phyloP scores from a whole-genome alignment of 495 filamentous ascomycete genomes.

The Hypoxylon lienhwacheense region DNA sequence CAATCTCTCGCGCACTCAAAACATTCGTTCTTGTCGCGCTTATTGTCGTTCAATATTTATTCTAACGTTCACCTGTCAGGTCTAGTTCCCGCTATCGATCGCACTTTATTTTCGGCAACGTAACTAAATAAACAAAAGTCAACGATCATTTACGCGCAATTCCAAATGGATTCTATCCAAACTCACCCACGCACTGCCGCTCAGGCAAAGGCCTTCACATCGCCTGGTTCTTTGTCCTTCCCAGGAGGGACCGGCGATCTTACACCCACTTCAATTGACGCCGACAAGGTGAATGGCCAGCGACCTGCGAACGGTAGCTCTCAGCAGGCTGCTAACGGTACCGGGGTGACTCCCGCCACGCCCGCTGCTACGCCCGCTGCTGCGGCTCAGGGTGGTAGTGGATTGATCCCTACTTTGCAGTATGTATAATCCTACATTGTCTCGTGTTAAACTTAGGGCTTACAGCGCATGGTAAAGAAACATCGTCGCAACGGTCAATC shows the following conservation, averaged over 20 bases:
- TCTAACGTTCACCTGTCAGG: too few species aligned
- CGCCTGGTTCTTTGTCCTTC: conserved; percentile 85
- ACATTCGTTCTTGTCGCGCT: too few species aligned
- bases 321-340: conserved; percentile 63
- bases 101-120: too few species aligned
- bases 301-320: conserved; percentile 55
- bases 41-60: too few species aligned
- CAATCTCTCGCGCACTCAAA: too few species aligned
- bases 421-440: conserved; percentile 65
- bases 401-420: conserved; percentile 97
- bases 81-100: too few species aligned
- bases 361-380: conserved; percentile 91
- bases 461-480: conserved; percentile 79
- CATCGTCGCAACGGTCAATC: conserved; percentile 99
- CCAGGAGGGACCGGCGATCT: conserved; percentile 80
- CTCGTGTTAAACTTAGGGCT: conserved; percentile 51
- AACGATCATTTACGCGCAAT: conserved; percentile 13
- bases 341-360: conserved; percentile 91
- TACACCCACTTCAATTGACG: conserved; percentile 62
- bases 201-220: conserved; percentile 90
- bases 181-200: conserved; percentile 84
- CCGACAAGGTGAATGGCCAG: conserved; percentile 56
- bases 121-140: conserved; percentile 3
- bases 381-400: conserved; percentile 74
- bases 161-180: conserved; percentile 81